Conservation (phyloP, 192 early-diverging fungal species). For the Coemansia umbellata region DNA sequence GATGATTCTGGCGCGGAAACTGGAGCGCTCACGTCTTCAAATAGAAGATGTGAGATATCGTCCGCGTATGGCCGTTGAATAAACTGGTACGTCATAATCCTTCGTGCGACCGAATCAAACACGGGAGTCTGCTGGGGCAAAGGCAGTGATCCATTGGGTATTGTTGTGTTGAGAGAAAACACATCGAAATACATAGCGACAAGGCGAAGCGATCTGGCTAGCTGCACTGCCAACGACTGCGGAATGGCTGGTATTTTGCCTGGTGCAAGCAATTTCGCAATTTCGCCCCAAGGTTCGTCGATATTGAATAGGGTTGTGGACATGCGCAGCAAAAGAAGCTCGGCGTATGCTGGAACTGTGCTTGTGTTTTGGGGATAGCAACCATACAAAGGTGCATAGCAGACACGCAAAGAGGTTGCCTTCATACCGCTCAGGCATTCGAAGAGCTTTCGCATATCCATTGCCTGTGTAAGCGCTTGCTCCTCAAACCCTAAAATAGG, state of each 20-base stretch:
- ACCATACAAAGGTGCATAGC: slow-evolving; percentile 29
- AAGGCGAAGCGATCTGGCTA: slow-evolving; percentile 16
- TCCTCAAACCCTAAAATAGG: slow-evolving; percentile 41
- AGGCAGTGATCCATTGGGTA: neutral
- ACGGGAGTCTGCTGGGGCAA: neutral
- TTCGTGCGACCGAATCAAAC: slow-evolving; percentile 5
- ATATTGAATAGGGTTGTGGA: slow-evolving; percentile 36
- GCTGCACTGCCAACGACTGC: neutral
- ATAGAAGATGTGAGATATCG: slow-evolving; percentile 6
- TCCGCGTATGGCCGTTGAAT: slow-evolving; percentile 9
- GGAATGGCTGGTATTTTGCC: slow-evolving; percentile 9
- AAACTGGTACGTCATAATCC: slow-evolving; percentile 23
- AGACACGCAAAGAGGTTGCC: slow-evolving; percentile 10
- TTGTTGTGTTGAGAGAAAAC: slow-evolving; percentile 32
- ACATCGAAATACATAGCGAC: slow-evolving; percentile 23
- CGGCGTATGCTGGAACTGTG: slow-evolving; percentile 13
- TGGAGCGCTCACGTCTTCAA: neutral
- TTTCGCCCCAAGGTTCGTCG: slow-evolving; percentile 27
- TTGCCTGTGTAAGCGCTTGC: slow-evolving; percentile 36
- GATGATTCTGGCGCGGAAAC: neutral
- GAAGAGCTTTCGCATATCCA: slow-evolving; percentile 37
- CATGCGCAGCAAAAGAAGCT: slow-evolving; percentile 27
- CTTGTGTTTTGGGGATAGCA: slow-evolving; percentile 18
- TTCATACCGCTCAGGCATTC: slow-evolving; percentile 43
- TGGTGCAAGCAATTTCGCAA: slow-evolving; percentile 15